A percentile compares a stretch with the other conserved stretches of the same genome.
Evolutionary conservation across 2,329 filamentous ascomycete species (phyloP).

Genomic region (Tolypocladium amazonense): DNA sequence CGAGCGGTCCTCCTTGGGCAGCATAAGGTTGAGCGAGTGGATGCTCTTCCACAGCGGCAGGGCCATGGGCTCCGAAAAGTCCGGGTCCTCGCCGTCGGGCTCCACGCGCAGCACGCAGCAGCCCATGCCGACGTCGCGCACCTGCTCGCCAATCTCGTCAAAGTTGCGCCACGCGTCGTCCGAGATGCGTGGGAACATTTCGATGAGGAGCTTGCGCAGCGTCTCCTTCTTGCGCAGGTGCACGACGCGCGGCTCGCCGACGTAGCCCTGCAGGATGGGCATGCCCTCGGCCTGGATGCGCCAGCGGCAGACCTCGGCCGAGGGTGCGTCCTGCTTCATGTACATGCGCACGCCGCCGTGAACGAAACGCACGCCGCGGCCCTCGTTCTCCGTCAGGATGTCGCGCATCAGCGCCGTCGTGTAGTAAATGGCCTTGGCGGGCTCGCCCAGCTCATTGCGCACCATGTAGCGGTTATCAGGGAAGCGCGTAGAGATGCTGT

Average conservation of each 20-base stretch:
- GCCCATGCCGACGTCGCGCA: conserved; percentile 72
- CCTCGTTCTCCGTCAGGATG: conserved; percentile 80
- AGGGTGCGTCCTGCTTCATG: conserved; percentile 91
- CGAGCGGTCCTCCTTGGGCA: conserved; percentile 90
- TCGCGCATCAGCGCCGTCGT: conserved; percentile 75
- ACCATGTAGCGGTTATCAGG: conserved; percentile 91
- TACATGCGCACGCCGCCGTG: conserved; percentile 98
- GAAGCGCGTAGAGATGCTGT: conserved; percentile 73
- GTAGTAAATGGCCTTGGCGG: conserved; percentile 95
- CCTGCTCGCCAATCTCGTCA: conserved; percentile 78
- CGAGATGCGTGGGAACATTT: conserved; percentile 91
- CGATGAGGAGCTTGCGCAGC: conserved; percentile 70
- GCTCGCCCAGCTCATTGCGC: conserved; percentile 78
- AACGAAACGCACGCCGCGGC: conserved; percentile 86
- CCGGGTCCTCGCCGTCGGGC: conserved; percentile 51
- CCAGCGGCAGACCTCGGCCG: conserved; percentile 81
- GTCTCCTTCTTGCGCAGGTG: conserved; percentile 68
- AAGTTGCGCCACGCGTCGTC: conserved; percentile 64
- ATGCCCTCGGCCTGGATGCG: conserved; percentile 92
- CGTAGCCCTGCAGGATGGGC: conserved; percentile 81
- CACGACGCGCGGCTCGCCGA: conserved; percentile 68
- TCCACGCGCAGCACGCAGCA: conserved; percentile 85
- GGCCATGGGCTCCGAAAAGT: conserved; percentile 67
- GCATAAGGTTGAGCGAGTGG: conserved; percentile 88
- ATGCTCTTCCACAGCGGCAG: conserved; percentile 91